Base-by-base conservation (phyloP, 495 filamentous ascomycete genomes). In the Penicillium pulvis region DNA sequence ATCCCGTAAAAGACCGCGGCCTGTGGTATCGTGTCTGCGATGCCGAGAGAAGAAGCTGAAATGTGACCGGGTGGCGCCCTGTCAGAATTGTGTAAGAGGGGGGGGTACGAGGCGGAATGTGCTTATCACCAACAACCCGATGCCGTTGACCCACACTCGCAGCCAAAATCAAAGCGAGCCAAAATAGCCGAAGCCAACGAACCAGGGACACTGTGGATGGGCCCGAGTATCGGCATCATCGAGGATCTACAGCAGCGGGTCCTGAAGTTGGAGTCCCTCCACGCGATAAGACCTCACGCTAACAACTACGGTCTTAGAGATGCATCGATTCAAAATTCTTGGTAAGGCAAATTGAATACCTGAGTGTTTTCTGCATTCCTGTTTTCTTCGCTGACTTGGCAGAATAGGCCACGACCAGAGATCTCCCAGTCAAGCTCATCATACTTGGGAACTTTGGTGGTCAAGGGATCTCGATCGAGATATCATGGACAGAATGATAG, bases 21-120 rank as follows among this genome's bases (percentile, higher is more conserved):
- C 66, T 0, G 64, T 69, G 3, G 64, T 71, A 0, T 72, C 70
- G 2, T 72, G 70, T 51, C 58, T 70, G 36, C 65, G 67, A n/a
- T 72, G 70, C 56, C 47, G 70, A 41, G 61, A 67, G 26, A 70
- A 70, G 42, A 72, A 72, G 58, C 51, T 72, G 17, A 72, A 68
- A 58, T 72, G 70, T 57, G 67, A 72, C 48, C 65, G 70, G 0
- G 47, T 55, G 2, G 30, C 54, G n/a, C 67, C 70, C 6, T 72
- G 70, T 35, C 50, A 65, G 53, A 72, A 72, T 43, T 72, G 70
- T 58, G 58, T 44, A 20, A 67, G 64, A 50, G 63, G 63, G 12
- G 63, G 12, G 64, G 53, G 4, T 65, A 62, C 19, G 49, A 46
- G 3, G 39, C 58, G 1, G 57, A 63, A 7, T 71, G 68, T 52